Evolutionary conservation across 164 flowering plant species (phyloP).

Genomic region (Vitis rupestris): DNA sequence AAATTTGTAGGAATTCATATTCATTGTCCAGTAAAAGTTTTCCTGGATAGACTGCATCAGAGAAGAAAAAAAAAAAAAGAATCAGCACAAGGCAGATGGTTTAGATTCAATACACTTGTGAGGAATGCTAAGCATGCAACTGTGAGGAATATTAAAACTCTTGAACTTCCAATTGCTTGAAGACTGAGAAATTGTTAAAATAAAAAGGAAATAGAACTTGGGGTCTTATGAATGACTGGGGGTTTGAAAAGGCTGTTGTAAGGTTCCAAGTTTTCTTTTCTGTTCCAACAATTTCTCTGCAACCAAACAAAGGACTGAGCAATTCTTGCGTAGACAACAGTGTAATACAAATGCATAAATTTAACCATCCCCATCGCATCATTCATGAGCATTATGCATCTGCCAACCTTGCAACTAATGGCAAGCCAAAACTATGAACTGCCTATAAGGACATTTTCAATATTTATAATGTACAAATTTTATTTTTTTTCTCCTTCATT

Average conservation of each 20-base stretch:
- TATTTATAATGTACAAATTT: neutral
- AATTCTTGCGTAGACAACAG: too few species aligned
- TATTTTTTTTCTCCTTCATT: too few species aligned
- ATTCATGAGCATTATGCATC: slow-evolving; percentile 6
- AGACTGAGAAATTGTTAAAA: too few species aligned
- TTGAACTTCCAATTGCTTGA: neutral
- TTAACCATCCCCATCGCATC: neutral
- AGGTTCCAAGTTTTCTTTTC: neutral
- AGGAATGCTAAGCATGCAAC: neutral
- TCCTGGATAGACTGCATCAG: slow-evolving; percentile 21
- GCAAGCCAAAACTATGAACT: slow-evolving; percentile 7
- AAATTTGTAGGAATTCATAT: slow-evolving; percentile 34
- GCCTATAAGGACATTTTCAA: neutral
- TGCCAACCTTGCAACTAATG: neutral
- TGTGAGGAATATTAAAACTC: neutral
- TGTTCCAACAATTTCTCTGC: neutral
- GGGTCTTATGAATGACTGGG: too few species aligned
- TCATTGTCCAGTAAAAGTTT: slow-evolving; percentile 37
- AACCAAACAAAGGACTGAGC: too few species aligned
- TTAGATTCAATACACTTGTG: neutral
- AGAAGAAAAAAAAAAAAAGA: neutral
- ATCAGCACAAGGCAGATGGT: neutral
- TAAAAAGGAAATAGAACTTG: too few species aligned
- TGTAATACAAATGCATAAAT: neutral
- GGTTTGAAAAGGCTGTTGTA: too few species aligned